Evolutionary conservation across 2,329 filamentous ascomycete species (phyloP).

Genomic region (Bretziella fagacearum): DNA sequence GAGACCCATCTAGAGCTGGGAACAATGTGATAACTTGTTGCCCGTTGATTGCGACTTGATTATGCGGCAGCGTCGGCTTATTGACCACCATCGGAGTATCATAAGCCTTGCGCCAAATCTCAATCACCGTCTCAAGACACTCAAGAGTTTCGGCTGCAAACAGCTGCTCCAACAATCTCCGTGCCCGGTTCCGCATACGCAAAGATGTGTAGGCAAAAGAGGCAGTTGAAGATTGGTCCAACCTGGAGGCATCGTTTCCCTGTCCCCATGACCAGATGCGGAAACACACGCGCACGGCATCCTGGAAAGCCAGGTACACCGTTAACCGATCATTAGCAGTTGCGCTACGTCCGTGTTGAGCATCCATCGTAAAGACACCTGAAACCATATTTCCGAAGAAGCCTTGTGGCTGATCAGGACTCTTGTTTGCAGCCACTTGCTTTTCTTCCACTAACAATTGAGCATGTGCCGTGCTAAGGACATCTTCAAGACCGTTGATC

Average conservation of each 20-base stretch:
- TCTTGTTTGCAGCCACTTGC: constrained; percentile 50
- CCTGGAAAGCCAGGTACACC: constrained; percentile 89
- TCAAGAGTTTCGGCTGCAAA: constrained; percentile 86
- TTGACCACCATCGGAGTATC: constrained; percentile 16
- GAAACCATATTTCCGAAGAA: constrained; percentile 94
- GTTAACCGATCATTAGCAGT: constrained; percentile 90
- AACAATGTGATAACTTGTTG: constrained; percentile 67
- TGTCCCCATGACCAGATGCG: constrained; percentile 90
- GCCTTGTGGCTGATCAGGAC: constrained; percentile 65
- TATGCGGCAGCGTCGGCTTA: constrained; percentile 27
- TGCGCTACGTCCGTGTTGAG: constrained; percentile 56
- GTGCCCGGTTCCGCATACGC: constrained; percentile 75
- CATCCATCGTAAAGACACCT: constrained; percentile 69
- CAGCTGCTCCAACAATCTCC: constrained; percentile 77
- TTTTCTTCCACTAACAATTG: constrained; percentile 62
- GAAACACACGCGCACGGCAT: constrained; percentile 83
- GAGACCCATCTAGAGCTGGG: constrained; percentile 77
- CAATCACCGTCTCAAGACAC: constrained; percentile 78
- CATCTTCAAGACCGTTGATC: constrained; percentile 81
- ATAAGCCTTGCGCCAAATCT: constrained; percentile 51
- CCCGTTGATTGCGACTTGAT: constrained; percentile 17
- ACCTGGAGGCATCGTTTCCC: constrained; percentile 36
- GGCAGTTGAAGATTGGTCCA: constrained; percentile 52
- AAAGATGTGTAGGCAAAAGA: constrained; percentile 85
- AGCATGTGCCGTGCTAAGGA: constrained; percentile 75